These are phyloP conservation scores for Geranomyces variabilis DNA, from an alignment of 192 early-diverging fungal genomes.

Conservation along the genomic window DNA sequence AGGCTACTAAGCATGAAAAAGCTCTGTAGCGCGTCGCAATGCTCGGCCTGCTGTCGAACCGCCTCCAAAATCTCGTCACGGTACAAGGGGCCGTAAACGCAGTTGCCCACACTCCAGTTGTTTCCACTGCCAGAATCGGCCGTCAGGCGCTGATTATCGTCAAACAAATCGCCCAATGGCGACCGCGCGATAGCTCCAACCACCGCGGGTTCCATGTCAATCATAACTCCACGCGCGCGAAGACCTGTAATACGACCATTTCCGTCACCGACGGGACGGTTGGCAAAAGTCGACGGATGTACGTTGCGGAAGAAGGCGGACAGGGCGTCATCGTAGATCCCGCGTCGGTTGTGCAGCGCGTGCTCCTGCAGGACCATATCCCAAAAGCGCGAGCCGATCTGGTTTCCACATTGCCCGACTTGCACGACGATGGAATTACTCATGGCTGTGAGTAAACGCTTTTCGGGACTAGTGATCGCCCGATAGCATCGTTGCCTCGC, in stretches of 20 bases:
- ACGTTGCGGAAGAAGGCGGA: constrained; percentile 59
- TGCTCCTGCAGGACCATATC: constrained; percentile 63
- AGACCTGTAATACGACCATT: constrained; percentile 39
- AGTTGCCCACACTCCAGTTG: constrained; percentile 66
- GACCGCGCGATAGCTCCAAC: constrained; percentile 43
- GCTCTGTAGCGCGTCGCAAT: constrained; percentile 58
- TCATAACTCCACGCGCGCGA: constrained; percentile 51
- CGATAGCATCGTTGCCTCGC: too few relatives aligned
- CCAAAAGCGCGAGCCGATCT: constrained; percentile 63
- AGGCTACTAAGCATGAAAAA: constrained; percentile 55
- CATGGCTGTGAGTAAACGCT: constrained; percentile 22
- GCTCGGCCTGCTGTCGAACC: constrained; percentile 52
- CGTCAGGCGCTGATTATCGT: constrained; percentile 44
- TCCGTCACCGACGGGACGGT: constrained; percentile 32
- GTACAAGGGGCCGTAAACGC: constrained; percentile 48
- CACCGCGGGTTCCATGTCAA: constrained; percentile 67
- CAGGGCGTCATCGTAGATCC: constrained; percentile 51
- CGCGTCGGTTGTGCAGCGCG: constrained; percentile 40
- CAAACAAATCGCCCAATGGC: constrained; percentile 51
- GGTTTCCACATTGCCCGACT: constrained; percentile 65
- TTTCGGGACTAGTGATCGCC: too few relatives aligned
- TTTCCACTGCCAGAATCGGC: constrained; percentile 59
- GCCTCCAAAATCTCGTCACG: constrained; percentile 48
- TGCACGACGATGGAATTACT: constrained; percentile 48
- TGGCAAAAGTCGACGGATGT: background rate